Conservation (phyloP, 2,329 filamentous ascomycete species). For the Colletotrichum somersetense region DNA sequence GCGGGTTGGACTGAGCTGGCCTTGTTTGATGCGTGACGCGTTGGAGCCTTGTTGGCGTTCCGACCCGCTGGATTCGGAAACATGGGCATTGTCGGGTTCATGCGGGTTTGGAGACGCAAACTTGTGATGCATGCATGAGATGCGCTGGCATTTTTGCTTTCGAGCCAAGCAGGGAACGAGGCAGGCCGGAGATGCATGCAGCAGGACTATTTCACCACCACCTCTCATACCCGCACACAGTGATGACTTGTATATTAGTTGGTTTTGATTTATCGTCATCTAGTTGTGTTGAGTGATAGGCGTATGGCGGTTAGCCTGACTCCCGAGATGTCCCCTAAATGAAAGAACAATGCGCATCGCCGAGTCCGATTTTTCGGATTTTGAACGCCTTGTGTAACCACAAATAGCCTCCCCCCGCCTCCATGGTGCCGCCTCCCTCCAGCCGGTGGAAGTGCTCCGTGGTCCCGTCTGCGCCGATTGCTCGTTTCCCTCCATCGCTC, state of each 20-base stretch:
- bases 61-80: neutral
- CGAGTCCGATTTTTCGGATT: conserved; percentile 7
- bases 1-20: conserved; percentile 5
- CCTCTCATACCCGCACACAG: neutral
- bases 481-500: conserved; percentile 14
- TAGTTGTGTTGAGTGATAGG: conserved; percentile 6
- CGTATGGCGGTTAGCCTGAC: neutral
- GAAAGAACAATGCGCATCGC: conserved; percentile 24
- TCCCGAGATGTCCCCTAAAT: neutral
- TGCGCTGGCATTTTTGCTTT: neutral
- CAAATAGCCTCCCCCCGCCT: neutral
- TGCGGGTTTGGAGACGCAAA: neutral
- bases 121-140: neutral
- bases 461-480: conserved; percentile 24
- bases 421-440: neutral
- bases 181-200: neutral
- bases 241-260: neutral
- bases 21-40: conserved; percentile 17
- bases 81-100: neutral
- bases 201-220: neutral
- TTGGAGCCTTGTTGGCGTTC: neutral
- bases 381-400: conserved; percentile 30
- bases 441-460: conserved; percentile 7
- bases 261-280: neutral
- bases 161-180: neutral